Conservation (phyloP, 139 green algal species). For the Ulvella scutata region DNA sequence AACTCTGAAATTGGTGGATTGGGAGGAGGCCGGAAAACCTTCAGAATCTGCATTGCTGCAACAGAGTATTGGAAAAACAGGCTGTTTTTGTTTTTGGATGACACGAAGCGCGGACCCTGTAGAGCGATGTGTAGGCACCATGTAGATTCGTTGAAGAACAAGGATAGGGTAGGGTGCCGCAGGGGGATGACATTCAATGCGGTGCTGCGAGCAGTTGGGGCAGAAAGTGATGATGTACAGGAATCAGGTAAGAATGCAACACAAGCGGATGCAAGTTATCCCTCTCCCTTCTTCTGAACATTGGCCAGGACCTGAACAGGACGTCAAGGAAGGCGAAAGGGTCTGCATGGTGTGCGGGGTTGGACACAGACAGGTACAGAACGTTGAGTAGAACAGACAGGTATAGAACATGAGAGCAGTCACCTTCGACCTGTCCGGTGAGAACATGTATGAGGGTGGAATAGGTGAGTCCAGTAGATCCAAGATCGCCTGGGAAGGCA, state of each 20-base stretch:
- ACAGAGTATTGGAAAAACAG: neutral
- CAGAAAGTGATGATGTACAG: too few species aligned
- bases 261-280: too few species aligned
- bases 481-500: constrained; percentile 69
- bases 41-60: constrained; percentile 47
- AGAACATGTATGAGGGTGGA: constrained; percentile 73
- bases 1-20: constrained; percentile 83
- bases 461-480: constrained; percentile 72
- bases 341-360: too few species aligned
- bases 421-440: constrained; percentile 53
- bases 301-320: too few species aligned
- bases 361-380: too few species aligned
- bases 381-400: too few species aligned
- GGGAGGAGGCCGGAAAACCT: constrained; percentile 53
- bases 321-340: too few species aligned
- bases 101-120: neutral
- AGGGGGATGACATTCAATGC: neutral
- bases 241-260: too few species aligned
- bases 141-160: neutral
- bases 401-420: too few species aligned
- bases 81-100: neutral
- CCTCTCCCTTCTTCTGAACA: too few species aligned
- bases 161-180: neutral
- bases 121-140: neutral
- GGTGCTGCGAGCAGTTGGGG: neutral